These are phyloP conservation scores for Didymellaceae sp. DNA, from an alignment of 2,329 filamentous ascomycete genomes.

Conservation along the genomic window DNA sequence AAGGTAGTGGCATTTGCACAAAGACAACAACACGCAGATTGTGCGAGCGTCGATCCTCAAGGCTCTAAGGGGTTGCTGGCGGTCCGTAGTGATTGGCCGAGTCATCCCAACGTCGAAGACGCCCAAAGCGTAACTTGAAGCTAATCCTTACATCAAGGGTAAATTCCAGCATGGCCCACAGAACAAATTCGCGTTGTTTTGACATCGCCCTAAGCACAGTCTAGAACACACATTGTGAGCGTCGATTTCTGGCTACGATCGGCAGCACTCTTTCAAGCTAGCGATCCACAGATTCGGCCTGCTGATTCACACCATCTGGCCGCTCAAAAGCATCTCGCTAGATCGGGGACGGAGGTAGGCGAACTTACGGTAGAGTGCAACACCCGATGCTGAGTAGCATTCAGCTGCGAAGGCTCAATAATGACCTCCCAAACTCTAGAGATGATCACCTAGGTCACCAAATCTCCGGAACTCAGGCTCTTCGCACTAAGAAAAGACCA, in stretches of 20 bases:
- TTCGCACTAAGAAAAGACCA: constrained; percentile 16
- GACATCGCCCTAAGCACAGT: constrained; percentile 34
- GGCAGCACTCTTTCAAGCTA: constrained; percentile 10
- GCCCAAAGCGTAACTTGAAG: constrained; percentile 20
- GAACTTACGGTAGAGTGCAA: not conserved
- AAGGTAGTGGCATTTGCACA: constrained; percentile 5
- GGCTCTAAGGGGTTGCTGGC: constrained; percentile 16
- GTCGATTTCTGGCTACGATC: constrained; percentile 30
- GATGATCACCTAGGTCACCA: not conserved
- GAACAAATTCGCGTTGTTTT: constrained; percentile 37
- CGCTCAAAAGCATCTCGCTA: constrained; percentile 2
- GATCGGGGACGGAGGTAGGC: constrained; percentile 6
- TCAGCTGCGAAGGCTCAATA: too few species aligned
- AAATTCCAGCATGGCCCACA: constrained; percentile 33
- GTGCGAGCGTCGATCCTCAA: constrained; percentile 19
- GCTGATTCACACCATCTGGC: constrained; percentile 1
- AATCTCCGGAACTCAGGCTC: not conserved
- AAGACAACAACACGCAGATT: constrained; percentile 13
- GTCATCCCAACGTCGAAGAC: constrained; percentile 21
- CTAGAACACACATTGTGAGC: constrained; percentile 40
- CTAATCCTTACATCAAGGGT: constrained; percentile 33
- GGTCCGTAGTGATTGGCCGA: constrained; percentile 25
- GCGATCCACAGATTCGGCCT: constrained; percentile 1
- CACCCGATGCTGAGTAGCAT: too few species aligned
- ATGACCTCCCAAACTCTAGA: too few species aligned